Conservation (phyloP, 768 basidiomycete genomes). For the Podaxis sp. region DNA sequence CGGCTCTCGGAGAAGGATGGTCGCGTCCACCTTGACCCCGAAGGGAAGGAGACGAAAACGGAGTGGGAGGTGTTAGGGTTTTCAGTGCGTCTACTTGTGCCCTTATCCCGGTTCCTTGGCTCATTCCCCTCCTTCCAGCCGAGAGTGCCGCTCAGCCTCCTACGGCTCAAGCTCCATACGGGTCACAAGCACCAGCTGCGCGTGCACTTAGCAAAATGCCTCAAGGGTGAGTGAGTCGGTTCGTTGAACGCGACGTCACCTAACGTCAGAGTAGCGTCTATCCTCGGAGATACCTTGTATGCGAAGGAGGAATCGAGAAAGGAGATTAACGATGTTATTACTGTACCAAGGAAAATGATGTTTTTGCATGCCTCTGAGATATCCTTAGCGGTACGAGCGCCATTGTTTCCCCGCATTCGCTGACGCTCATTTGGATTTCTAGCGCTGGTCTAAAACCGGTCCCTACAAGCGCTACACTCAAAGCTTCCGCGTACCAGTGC, state of each 20-base stretch:
- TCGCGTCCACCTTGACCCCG: conserved; percentile 37
- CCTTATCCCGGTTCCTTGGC: not conserved
- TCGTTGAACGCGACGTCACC: not conserved
- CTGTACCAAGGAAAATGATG: conserved; percentile 45
- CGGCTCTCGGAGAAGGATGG: conserved; percentile 47
- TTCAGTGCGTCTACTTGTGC: conserved; percentile 43
- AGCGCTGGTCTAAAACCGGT: conserved; percentile 51
- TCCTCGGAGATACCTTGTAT: conserved; percentile 61
- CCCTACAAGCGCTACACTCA: conserved; percentile 51
- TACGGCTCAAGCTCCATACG: conserved; percentile 56
- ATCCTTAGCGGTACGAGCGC: conserved; percentile 49
- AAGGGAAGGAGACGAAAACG: conserved; percentile 39
- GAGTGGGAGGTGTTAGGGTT: conserved; percentile 61
- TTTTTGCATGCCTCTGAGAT: conserved; percentile 63
- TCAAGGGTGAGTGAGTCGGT: conserved; percentile 39
- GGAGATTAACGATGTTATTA: conserved; percentile 24
- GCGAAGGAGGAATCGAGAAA: conserved; percentile 34
- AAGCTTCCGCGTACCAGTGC: conserved; percentile 57
- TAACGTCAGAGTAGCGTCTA: conserved; percentile 47
- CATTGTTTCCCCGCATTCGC: not conserved
- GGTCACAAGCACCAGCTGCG: conserved; percentile 73
- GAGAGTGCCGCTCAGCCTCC: conserved; percentile 51
- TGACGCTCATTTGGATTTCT: conserved; percentile 6
- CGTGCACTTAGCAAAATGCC: conserved; percentile 55
- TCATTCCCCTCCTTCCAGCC: conserved; percentile 25